These are phyloP conservation scores for Tetrapisispora phaffii DNA, from an alignment of 805 yeast species.

Conservation along the genomic window DNA sequence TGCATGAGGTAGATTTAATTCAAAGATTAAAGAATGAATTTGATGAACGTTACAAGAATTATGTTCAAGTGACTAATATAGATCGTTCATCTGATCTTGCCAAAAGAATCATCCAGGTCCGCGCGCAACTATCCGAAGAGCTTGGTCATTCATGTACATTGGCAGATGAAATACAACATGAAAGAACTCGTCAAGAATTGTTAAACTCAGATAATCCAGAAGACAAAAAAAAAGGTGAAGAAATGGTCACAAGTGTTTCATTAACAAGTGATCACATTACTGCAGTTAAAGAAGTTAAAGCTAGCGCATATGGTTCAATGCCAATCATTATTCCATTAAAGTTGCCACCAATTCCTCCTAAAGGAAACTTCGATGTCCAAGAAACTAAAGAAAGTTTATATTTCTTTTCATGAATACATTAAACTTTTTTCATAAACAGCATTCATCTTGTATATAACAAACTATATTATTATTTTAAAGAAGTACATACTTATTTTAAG, in stretches of 20 bases:
- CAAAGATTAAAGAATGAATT: conserved; percentile 67
- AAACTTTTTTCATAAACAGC: not conserved
- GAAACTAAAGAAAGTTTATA: conserved; percentile 65
- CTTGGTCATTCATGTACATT: conserved; percentile 50
- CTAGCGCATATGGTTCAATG: conserved; percentile 26
- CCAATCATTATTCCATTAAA: conserved; percentile 53
- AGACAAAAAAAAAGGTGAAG: conserved; percentile 39
- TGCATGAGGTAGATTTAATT: conserved; percentile 69
- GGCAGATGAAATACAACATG: conserved; percentile 66
- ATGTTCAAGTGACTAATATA: conserved; percentile 50
- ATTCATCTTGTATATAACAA: conserved; percentile 1
- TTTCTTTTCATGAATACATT: conserved; percentile 44
- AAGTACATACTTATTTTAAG: not conserved
- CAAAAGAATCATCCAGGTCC: conserved; percentile 37
- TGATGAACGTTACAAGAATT: conserved; percentile 65
- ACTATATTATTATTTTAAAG: not conserved
- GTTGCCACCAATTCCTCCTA: conserved; percentile 64
- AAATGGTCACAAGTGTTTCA: conserved; percentile 63
- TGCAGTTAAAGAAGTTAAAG: conserved; percentile 12
- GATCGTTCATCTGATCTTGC: conserved; percentile 45
- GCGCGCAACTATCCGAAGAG: conserved; percentile 39
- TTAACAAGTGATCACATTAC: conserved; percentile 32
- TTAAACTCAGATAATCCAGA: conserved; percentile 44
- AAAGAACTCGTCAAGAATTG: conserved; percentile 49
- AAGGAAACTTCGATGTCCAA: conserved; percentile 75